A percentile compares a stretch with the other conserved stretches of the same genome.
Evolutionary conservation across 2,329 filamentous ascomycete genomes (phyloP).

Genomic region (Mollisia scopiformis): DNA sequence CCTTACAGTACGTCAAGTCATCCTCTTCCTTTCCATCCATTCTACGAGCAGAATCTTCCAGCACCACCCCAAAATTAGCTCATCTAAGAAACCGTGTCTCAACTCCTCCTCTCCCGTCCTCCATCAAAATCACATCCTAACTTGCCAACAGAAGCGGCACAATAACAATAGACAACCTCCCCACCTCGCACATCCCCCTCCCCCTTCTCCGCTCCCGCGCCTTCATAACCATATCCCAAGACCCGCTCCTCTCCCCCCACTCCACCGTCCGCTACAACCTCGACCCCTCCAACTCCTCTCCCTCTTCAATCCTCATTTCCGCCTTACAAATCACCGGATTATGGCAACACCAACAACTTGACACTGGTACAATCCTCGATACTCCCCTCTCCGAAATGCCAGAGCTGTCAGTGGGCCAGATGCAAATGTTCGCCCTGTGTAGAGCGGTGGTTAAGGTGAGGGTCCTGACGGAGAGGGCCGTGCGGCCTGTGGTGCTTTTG

Average conservation of each 20-base stretch:
- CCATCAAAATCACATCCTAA: no score
- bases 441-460: conserved; percentile 44
- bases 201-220: conserved; percentile 39
- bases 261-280: conserved; percentile 38
- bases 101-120: no score
- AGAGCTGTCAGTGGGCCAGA: conserved; percentile 44
- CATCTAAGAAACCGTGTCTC: no score
- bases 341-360: conserved; percentile 8
- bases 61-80: no score
- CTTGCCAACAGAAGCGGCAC: no score
- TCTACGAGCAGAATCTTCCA: no score
- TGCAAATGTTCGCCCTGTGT: conserved; percentile 50
- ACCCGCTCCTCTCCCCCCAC: conserved; percentile 41
- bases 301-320: conserved; percentile 24
- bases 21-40: no score
- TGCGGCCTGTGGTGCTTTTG: conserved; percentile 42
- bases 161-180: no score
- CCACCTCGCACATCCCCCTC: no score
- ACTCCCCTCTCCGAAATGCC: conserved; percentile 30
- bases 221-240: conserved; percentile 46
- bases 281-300: conserved; percentile 25
- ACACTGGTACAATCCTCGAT: conserved; percentile 29
- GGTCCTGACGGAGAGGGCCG: conserved; percentile 1
- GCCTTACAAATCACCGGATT: conserved; percentile 14
- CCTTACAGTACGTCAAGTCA: conserved; percentile 42